A percentile compares a stretch with the other conserved stretches of the same genome.
Evolutionary conservation across 768 basidiomycete genomes (phyloP).

Genomic region (Trametes cubensis): DNA sequence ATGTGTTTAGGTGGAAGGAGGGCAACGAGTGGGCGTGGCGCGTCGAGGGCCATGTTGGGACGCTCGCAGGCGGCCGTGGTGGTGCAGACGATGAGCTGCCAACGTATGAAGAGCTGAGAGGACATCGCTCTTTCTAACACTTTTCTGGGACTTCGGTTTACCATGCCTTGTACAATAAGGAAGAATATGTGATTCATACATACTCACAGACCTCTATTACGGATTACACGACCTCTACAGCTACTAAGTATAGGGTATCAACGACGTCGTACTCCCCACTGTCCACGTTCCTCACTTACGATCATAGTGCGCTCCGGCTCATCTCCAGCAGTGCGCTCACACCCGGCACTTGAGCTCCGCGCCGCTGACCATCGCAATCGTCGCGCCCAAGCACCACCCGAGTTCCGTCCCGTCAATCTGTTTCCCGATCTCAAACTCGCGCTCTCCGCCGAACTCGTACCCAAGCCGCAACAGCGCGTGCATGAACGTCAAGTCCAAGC

Average conservation of each 20-base stretch:
- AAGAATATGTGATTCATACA: neutral
- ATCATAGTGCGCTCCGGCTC: neutral
- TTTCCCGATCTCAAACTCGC: slow-evolving; percentile 82
- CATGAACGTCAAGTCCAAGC: slow-evolving; percentile 96
- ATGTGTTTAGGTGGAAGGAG: slow-evolving; percentile 57
- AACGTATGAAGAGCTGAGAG: slow-evolving; percentile 25
- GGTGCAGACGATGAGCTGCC: slow-evolving; percentile 47
- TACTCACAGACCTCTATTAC: neutral
- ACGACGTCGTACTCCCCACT: neutral
- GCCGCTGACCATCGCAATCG: slow-evolving; percentile 66
- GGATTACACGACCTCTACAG: slow-evolving; percentile 9
- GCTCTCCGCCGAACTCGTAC: slow-evolving; percentile 78
- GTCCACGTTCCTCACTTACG: too few species aligned
- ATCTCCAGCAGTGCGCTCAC: neutral
- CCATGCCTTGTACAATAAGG: neutral
- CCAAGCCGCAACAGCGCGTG: slow-evolving; percentile 83
- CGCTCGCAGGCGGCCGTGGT: slow-evolving; percentile 39
- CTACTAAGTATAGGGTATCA: slow-evolving; percentile 7
- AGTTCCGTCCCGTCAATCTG: slow-evolving; percentile 87
- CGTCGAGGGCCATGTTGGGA: slow-evolving; percentile 64
- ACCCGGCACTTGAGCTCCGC: slow-evolving; percentile 58
- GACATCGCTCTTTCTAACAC: neutral
- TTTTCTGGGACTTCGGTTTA: too few species aligned
- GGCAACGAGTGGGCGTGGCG: slow-evolving; percentile 70
- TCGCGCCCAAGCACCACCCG: slow-evolving; percentile 91